Percentiles rank a stretch among this genome's conserved stretches.
These are phyloP conservation scores for Daldinia vernicosa DNA, from an alignment of 495 filamentous ascomycete genomes.

Conservation along the genomic window DNA sequence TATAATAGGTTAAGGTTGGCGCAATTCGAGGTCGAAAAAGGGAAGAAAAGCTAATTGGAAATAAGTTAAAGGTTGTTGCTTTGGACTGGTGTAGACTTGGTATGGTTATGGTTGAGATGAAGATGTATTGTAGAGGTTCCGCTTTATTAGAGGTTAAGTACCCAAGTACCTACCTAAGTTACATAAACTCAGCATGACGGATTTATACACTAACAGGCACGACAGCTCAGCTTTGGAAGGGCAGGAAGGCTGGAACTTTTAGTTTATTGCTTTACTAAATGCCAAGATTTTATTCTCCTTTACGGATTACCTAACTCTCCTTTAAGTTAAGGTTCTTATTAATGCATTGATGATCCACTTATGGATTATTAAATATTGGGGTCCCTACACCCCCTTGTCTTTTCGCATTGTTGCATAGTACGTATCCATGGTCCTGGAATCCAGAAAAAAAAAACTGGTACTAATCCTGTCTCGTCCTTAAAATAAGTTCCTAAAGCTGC, in stretches of 20 bases:
- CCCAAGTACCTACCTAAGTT: too few species aligned
- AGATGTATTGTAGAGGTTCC: too few species aligned
- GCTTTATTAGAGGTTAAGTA: not conserved
- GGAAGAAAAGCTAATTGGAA: slow-evolving; percentile 4
- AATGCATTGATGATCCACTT: not conserved
- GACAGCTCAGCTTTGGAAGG: not conserved
- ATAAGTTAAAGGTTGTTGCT: slow-evolving; percentile 2
- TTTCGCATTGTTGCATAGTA: not conserved
- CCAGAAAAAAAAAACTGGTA: slow-evolving; percentile 27
- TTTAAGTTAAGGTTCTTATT: not conserved
- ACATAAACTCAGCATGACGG: not conserved
- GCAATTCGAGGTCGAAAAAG: not conserved
- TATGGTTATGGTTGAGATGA: too few species aligned
- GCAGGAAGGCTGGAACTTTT: not conserved
- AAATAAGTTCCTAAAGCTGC: slow-evolving; percentile 19
- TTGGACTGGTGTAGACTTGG: not conserved
- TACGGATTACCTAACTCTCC: too few species aligned
- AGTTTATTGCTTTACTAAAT: not conserved
- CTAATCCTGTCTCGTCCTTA: slow-evolving; percentile 21
- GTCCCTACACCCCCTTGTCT: not conserved
- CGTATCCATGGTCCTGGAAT: slow-evolving; percentile 26
- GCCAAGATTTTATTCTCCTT: not conserved
- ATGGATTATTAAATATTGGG: slow-evolving; percentile 10
- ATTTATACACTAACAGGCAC: not conserved
- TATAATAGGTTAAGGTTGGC: not conserved